These are phyloP conservation scores for Mycosphaerella sp. DNA, from an alignment of 2,329 filamentous ascomycete species.

Conservation along the genomic window DNA sequence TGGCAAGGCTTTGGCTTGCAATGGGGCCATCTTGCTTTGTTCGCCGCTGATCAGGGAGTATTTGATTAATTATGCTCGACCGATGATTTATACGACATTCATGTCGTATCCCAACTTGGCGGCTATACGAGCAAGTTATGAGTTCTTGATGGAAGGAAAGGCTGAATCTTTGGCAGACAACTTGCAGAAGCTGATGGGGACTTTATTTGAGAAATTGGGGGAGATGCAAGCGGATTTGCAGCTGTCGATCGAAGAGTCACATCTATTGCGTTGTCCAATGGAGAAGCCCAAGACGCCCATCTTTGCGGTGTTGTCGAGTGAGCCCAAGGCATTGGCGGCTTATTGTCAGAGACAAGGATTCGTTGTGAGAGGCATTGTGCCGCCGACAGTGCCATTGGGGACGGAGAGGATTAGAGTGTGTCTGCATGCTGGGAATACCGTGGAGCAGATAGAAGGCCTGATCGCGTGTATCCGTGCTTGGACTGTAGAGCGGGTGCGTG, in stretches of 20 bases:
- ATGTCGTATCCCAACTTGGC: slow-evolving; percentile 57
- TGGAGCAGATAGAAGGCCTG: slow-evolving; percentile 51
- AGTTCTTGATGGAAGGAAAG: slow-evolving; percentile 48
- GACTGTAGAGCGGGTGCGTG: slow-evolving; percentile 32
- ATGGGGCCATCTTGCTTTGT: slow-evolving; percentile 62
- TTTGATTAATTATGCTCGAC: slow-evolving; percentile 69
- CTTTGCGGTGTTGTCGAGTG: slow-evolving; percentile 54
- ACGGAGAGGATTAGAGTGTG: slow-evolving; percentile 61
- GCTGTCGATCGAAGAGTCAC: slow-evolving; percentile 24
- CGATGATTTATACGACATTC: slow-evolving; percentile 67
- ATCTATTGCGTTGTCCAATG: slow-evolving; percentile 30
- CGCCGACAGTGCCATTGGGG: slow-evolving; percentile 60
- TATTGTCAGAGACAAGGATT: slow-evolving; percentile 56
- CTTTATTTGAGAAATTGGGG: slow-evolving; percentile 43
- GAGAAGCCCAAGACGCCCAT: slow-evolving; percentile 54
- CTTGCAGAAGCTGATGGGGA: slow-evolving; percentile 44
- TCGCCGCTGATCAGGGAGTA: slow-evolving; percentile 54
- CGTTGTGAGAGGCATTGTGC: slow-evolving; percentile 59
- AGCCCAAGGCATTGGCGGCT: slow-evolving; percentile 54
- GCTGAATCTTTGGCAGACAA: slow-evolving; percentile 42
- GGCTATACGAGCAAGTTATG: slow-evolving; percentile 53
- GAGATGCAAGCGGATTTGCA: slow-evolving; percentile 32
- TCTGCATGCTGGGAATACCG: slow-evolving; percentile 61
- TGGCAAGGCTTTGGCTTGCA: slow-evolving; percentile 61
- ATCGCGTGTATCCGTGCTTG: slow-evolving; percentile 46